Evolutionary conservation across 2,329 filamentous ascomycete genomes (phyloP), one percentile per base, ranked within the genome.

Genomic region (Penicillium sp.): DNA sequence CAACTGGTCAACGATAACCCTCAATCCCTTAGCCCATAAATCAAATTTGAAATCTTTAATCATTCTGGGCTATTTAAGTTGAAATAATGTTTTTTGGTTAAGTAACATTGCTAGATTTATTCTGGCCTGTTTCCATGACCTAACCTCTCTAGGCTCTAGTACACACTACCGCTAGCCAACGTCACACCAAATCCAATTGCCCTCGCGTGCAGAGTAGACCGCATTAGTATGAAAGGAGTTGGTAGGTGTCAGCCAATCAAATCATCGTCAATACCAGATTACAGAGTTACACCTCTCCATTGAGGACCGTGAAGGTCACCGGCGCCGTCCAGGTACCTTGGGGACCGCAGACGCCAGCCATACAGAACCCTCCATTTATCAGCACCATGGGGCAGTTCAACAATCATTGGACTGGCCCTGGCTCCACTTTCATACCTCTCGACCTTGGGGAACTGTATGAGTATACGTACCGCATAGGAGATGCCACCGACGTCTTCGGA

Each of bases 221-320:
- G n/a, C 40, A 28, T 43, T 28, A 28, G 40, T 18, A 43, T 26
- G 10, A 29, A 43, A 43, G 28, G 23, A 16, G 23, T 29, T n/a
- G 24, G 28, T 28, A 11, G 5, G 18, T n/a, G 3, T n/a, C 19
- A 5, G 28, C 51, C 59, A 56, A 46, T 36, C 5, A 21, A 6
- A 46, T 34, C 2, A 16, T 6, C 6, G 3, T 9, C 21, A 53
- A 59, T 53, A 51, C 34, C 28, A 10, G 39, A 56, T 61, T 53
- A 51, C 40, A 31, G 33, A 43, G 5, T 19, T 21, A 13, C 13
- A 29, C 9, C 34, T 37, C 9, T 54, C 36, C 46, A 56, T 51
- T 59, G 61, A 47, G 63, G 61, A 65, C 63, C 63, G 61, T 65
- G 63, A 55, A 58, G 43, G 61, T 55, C 56, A 55, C 34, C 50